Percentiles rank a stretch among this genome's conserved stretches.
Evolutionary conservation across 2,329 filamentous ascomycete genomes (phyloP).

Genomic region (Penicillium italicum): DNA sequence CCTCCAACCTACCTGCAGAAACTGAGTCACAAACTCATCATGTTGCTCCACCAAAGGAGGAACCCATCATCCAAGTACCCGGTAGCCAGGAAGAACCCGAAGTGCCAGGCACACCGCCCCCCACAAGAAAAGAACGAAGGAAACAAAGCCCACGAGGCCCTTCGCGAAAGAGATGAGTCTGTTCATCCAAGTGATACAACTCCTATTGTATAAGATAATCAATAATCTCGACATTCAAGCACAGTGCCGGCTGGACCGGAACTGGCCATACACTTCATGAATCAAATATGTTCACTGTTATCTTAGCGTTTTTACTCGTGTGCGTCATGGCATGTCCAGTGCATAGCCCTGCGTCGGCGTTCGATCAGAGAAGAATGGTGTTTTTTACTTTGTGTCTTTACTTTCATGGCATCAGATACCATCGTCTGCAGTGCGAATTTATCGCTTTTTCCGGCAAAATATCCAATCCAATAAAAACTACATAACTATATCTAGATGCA

Average conservation of each 20-base stretch:
- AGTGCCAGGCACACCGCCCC: constrained; percentile 23
- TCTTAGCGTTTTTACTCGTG: background rate
- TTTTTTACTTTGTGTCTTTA: background rate
- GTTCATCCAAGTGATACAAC: background rate
- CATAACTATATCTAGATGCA: background rate
- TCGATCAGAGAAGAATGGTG: background rate
- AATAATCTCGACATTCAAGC: background rate
- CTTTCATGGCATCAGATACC: constrained; percentile 23
- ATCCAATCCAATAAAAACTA: background rate
- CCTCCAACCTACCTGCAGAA: background rate
- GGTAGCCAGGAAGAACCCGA: constrained; percentile 29
- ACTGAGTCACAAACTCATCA: background rate
- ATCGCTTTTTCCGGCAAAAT: background rate
- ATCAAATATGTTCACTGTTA: background rate
- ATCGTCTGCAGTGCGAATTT: constrained; percentile 10
- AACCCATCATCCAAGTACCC: constrained; percentile 27
- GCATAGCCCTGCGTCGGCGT: background rate
- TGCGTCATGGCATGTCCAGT: background rate
- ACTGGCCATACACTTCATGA: background rate
- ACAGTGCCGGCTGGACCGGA: background rate
- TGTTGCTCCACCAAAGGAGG: background rate
- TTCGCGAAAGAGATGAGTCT: background rate
- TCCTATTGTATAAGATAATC: background rate
- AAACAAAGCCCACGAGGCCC: constrained; percentile 6
- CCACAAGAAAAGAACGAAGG: background rate